Percentiles rank a stretch among this genome's conserved stretches.
Conservation (phyloP, 2,329 filamentous ascomycete genomes). For the Neonectria punicea region DNA sequence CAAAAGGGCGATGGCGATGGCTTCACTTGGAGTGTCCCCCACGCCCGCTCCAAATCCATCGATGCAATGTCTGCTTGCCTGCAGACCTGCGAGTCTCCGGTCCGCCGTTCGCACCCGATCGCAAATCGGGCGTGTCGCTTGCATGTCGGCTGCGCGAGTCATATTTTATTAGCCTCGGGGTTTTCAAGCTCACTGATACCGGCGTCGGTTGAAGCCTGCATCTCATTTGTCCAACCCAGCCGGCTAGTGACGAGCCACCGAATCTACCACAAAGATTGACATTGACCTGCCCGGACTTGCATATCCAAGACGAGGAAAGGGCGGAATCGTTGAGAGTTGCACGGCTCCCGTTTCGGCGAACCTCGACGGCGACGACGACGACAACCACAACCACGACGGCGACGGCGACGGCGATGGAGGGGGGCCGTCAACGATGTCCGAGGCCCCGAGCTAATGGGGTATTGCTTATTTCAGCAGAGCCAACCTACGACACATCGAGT, state of each 20-base stretch:
- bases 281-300: slow-evolving; percentile 8
- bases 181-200: slow-evolving; percentile 35
- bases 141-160: slow-evolving; percentile 39
- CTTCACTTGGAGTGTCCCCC: slow-evolving; percentile 31
- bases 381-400: background rate
- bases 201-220: slow-evolving; percentile 21
- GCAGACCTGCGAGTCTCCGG: slow-evolving; percentile 13
- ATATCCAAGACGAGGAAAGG: slow-evolving; percentile 3
- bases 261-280: slow-evolving; percentile 29
- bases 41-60: slow-evolving; percentile 13
- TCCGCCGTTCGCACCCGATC: slow-evolving; percentile 20
- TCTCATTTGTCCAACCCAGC: slow-evolving; percentile 27
- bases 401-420: background rate
- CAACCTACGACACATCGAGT: slow-evolving; percentile 3
- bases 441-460: slow-evolving; percentile 26
- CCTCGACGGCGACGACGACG: background rate
- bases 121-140: slow-evolving; percentile 27
- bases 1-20: slow-evolving; percentile 32
- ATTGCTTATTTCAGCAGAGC: slow-evolving; percentile 29
- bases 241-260: slow-evolving; percentile 36
- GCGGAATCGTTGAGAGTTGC: slow-evolving; percentile 34
- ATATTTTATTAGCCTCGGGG: slow-evolving; percentile 38
- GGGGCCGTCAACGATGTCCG: slow-evolving; percentile 31
- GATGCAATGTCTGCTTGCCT: slow-evolving; percentile 12
- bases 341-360: slow-evolving; percentile 31